A percentile compares a stretch with the other conserved stretches of the same genome.
phyloP scores from a whole-genome alignment of 2,329 filamentous ascomycete species.

The Neoarthrinium moseri region DNA sequence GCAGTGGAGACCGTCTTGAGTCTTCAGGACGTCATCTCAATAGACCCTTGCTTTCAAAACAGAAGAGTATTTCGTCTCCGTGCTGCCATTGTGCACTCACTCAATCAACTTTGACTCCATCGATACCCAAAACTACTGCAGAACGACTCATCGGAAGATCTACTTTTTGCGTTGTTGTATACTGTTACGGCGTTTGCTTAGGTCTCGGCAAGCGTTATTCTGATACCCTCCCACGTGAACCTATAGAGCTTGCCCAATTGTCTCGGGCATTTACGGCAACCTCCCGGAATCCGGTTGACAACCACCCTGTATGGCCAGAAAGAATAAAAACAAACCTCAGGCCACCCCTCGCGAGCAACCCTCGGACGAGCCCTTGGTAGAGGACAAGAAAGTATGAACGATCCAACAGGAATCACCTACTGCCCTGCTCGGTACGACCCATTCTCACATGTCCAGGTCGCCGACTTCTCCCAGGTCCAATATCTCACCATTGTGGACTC shows the following conservation, averaged over 20 bases:
- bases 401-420: conserved; percentile 10
- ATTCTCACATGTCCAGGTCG: conserved; percentile 14
- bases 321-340: conserved; percentile 1
- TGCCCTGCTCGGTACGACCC: conserved; percentile 11
- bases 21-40: conserved; percentile 7
- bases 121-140: conserved; percentile 13
- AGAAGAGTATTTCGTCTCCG: not conserved
- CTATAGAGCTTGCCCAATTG: conserved; percentile 8
- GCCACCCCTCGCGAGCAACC: conserved; percentile 6
- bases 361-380: conserved; percentile 7
- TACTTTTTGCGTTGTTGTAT: conserved; percentile 6
- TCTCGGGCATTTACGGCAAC: conserved; percentile 4
- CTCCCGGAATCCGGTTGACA: conserved; percentile 6
- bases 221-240: conserved; percentile 11
- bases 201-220: conserved; percentile 6
- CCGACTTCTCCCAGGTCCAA: conserved; percentile 14
- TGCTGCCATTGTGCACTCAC: conserved; percentile 5
- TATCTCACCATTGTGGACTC: conserved; percentile 5
- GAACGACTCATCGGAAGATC: conserved; percentile 20
- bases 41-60: not conserved
- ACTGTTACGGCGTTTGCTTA: not conserved
- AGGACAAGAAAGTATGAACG: conserved; percentile 13
- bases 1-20: conserved; percentile 4
- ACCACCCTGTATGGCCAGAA: conserved; percentile 11
- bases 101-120: conserved; percentile 21